These are phyloP conservation scores for Austropuccinia psidii DNA, from an alignment of 1,284 basidiomycete genomes.

Conservation along the genomic window DNA sequence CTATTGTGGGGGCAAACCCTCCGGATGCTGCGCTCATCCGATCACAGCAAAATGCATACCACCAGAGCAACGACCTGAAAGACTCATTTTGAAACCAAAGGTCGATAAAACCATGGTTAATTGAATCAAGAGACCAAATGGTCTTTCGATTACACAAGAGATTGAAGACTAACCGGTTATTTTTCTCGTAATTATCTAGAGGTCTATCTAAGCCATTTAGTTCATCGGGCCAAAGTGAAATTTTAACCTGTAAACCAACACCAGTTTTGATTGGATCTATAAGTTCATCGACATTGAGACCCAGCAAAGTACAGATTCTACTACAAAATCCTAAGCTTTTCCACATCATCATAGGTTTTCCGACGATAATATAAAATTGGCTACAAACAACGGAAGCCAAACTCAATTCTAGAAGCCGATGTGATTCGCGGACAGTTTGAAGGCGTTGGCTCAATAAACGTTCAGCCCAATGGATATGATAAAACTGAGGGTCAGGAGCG, in stretches of 20 bases:
- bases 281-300: background rate
- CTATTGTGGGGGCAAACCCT: constrained; percentile 21
- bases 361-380: constrained; percentile 21
- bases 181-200: background rate
- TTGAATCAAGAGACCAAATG: too few relatives aligned
- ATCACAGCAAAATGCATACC: constrained; percentile 36
- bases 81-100: background rate
- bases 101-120: too few relatives aligned
- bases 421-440: background rate
- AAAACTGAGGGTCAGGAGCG: background rate
- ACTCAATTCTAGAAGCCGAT: constrained; percentile 12
- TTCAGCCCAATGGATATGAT: constrained; percentile 25
- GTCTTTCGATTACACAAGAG: too few relatives aligned
- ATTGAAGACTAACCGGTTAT: constrained; percentile 4
- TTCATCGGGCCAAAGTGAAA: constrained; percentile 31
- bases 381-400: constrained; percentile 15
- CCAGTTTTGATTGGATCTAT: background rate
- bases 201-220: background rate
- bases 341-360: constrained; percentile 32
- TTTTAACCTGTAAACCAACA: background rate
- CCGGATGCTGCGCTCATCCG: constrained; percentile 27
- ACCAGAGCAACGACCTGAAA: constrained; percentile 28
- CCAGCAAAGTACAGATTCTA: constrained; percentile 18
- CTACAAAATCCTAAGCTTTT: constrained; percentile 33
- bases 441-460: background rate